Evolutionary conservation across 305 asterid genomes (phyloP).

Genomic region (Solanum hybrid): DNA sequence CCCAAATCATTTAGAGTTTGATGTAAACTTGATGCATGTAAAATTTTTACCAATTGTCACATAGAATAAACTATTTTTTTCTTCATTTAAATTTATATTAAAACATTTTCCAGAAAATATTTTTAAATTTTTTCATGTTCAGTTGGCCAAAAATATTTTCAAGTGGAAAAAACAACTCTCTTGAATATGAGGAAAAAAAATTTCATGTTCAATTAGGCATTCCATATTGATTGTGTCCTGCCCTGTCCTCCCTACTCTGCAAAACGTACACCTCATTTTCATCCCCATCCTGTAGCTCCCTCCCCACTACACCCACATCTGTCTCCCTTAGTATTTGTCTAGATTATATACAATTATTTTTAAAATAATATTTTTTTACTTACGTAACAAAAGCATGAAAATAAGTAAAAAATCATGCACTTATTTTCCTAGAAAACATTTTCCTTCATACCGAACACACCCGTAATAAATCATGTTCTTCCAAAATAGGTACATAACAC

Average conservation of each 20-base stretch:
- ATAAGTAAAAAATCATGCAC: not conserved
- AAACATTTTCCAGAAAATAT: no score
- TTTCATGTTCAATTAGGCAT: not conserved
- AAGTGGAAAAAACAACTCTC: not conserved
- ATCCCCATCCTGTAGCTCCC: not conserved
- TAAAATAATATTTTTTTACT: not conserved
- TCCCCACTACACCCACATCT: not conserved
- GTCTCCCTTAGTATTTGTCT: not conserved
- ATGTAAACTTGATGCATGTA: not conserved
- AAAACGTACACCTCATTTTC: not conserved
- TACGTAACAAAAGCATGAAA: not conserved
- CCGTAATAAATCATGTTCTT: not conserved
- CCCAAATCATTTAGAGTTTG: not conserved
- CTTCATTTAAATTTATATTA: not conserved
- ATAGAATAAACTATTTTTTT: not conserved
- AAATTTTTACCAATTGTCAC: not conserved
- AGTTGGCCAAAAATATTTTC: no score
- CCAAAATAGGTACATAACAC: not conserved
- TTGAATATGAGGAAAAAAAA: not conserved
- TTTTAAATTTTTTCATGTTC: not conserved
- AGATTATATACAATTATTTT: not conserved
- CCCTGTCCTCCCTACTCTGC: not conserved
- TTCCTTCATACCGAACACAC: not conserved
- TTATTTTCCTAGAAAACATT: not conserved
- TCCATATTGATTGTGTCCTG: not conserved